Percentiles rank a stretch among this genome's conserved stretches.
Evolutionary conservation across 2,329 filamentous ascomycete species (phyloP).

Genomic region (Didymella pinodella): DNA sequence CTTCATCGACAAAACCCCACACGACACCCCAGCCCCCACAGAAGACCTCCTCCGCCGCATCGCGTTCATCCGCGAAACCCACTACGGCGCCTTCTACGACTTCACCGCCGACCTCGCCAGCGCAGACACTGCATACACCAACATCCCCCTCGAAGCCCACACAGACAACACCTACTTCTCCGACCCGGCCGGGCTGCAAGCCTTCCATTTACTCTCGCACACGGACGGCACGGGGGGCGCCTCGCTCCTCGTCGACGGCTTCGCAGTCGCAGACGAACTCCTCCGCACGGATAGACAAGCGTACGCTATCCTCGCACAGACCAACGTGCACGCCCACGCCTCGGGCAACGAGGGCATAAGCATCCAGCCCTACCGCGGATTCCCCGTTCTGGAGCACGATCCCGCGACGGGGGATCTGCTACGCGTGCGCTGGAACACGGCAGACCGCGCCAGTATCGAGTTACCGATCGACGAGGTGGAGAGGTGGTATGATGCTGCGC

Average conservation of each 20-base stretch:
- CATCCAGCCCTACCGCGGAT: conserved; percentile 74
- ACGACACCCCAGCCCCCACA: conserved; percentile 70
- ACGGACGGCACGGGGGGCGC: conserved; percentile 73
- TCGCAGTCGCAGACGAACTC: conserved; percentile 72
- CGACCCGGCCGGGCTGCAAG: conserved; percentile 88
- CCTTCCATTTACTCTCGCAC: conserved; percentile 90
- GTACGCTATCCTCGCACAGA: conserved; percentile 65
- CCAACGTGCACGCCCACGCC: conserved; percentile 77
- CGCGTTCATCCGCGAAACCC: conserved; percentile 85
- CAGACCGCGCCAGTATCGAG: conserved; percentile 78
- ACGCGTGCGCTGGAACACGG: conserved; percentile 91
- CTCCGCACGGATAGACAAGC: conserved; percentile 61
- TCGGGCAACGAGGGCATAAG: conserved; percentile 86
- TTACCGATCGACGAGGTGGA: conserved; percentile 60
- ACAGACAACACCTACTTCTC: conserved; percentile 97
- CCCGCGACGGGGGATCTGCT: conserved; percentile 55
- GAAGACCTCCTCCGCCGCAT: conserved; percentile 80
- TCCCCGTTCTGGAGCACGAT: conserved; percentile 75
- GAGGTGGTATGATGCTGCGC: conserved; percentile 82
- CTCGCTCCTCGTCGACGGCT: conserved; percentile 86
- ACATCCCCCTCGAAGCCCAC: conserved; percentile 80
- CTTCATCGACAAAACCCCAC: conserved; percentile 75
- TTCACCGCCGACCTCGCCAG: conserved; percentile 88
- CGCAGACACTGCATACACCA: conserved; percentile 92
- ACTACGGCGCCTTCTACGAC: conserved; percentile 87